Evolutionary conservation across 805 yeast genomes (phyloP).

Genomic region (Metschnikowia kunwiensis): DNA sequence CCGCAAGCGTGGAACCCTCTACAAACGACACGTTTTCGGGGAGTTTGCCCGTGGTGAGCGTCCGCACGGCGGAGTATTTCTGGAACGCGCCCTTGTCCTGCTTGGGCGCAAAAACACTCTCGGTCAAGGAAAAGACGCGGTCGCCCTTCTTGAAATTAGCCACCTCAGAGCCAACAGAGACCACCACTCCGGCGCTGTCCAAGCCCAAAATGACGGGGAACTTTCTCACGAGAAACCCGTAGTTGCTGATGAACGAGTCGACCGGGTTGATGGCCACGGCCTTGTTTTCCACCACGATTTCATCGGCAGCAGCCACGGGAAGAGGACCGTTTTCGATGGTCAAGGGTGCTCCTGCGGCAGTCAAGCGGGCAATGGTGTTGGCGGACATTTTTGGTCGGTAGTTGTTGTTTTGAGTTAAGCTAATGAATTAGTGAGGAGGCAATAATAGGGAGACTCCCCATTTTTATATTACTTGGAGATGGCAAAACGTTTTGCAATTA

Average conservation of each 20-base stretch:
- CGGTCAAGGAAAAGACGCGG: constrained; percentile 12
- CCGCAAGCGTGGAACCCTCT: constrained; percentile 10
- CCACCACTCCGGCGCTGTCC: constrained; percentile 12
- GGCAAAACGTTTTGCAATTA: too few species aligned
- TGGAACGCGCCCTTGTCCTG: constrained; percentile 14
- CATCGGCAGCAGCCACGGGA: constrained; percentile 9
- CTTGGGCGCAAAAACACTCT: constrained; percentile 12
- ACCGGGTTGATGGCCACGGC: constrained; percentile 11
- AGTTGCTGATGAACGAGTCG: constrained; percentile 6
- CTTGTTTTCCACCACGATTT: constrained; percentile 9
- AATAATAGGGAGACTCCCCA: too few species aligned
- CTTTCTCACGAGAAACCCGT: constrained; percentile 9
- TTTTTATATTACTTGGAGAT: too few species aligned
- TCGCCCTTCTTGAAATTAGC: constrained; percentile 6
- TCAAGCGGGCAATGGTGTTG: constrained; percentile 6
- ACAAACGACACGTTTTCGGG: constrained; percentile 9
- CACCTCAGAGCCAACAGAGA: constrained; percentile 7
- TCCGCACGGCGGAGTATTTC: constrained; percentile 9
- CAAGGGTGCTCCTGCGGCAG: constrained; percentile 3
- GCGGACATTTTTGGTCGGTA: constrained; percentile 1
- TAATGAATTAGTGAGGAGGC: too few species aligned
- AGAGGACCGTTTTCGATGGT: not conserved
- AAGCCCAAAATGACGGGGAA: constrained; percentile 11
- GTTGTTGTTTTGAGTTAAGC: too few species aligned
- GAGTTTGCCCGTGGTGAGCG: constrained; percentile 5